Percentiles rank a stretch among this genome's conserved stretches.
Evolutionary conservation across 352 stramenopile genomes (phyloP).

Genomic region (Phytophthora cactorum): DNA sequence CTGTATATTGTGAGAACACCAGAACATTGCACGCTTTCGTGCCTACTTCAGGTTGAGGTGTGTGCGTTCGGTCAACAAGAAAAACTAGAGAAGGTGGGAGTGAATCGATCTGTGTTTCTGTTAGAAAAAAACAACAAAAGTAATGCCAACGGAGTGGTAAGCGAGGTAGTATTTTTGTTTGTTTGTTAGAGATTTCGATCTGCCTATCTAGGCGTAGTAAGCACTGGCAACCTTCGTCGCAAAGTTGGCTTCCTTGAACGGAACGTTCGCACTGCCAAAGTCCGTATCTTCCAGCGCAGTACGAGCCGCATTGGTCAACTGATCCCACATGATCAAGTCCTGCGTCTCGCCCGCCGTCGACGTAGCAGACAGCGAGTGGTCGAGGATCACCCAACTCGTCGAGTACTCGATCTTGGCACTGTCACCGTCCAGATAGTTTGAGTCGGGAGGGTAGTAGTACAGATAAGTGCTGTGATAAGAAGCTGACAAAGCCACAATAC

Average conservation of each 20-base stretch:
- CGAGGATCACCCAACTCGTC: background rate
- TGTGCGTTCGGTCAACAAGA: no score
- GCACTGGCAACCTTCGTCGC: background rate
- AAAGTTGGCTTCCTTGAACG: constrained; percentile 44
- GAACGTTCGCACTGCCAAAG: constrained; percentile 37
- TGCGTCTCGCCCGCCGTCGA: constrained; percentile 15
- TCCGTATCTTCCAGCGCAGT: constrained; percentile 28
- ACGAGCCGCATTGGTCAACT: constrained; percentile 26
- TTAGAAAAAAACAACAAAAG: no score
- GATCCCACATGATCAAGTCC: constrained; percentile 33
- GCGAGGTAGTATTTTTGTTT: no score
- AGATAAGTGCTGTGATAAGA: background rate
- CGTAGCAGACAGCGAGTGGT: background rate
- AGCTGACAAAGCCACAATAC: background rate
- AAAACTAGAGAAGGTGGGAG: no score
- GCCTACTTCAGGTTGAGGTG: no score
- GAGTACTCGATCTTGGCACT: background rate
- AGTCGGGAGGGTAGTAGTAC: background rate
- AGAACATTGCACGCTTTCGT: no score
- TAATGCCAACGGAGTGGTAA: no score
- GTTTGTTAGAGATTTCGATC: no score
- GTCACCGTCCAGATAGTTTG: background rate
- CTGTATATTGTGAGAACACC: no score
- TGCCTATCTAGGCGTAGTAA: background rate
- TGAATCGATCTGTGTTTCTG: no score